Percentiles rank a stretch among this genome's conserved stretches.
Conservation (phyloP, 2,329 filamentous ascomycete species). For the Malbranchea cinnamomea region DNA sequence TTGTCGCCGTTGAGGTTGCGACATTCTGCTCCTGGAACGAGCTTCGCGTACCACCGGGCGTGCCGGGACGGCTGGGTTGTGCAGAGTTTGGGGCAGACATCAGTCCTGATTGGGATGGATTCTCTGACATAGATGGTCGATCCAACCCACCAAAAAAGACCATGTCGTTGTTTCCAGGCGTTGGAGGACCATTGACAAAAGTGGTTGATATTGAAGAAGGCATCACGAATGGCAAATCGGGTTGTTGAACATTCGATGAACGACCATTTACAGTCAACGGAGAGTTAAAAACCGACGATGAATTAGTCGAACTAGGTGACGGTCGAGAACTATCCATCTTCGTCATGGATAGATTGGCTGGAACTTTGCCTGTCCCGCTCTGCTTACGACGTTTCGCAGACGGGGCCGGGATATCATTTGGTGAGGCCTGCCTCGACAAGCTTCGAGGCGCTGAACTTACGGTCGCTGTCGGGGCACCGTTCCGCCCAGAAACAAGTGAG, state of each 20-base stretch:
- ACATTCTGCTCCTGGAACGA: slow-evolving; percentile 25
- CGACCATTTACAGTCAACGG: slow-evolving; percentile 25
- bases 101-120: slow-evolving; percentile 46
- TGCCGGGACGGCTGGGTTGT: slow-evolving; percentile 64
- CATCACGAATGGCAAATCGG: slow-evolving; percentile 34
- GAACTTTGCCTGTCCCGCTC: slow-evolving; percentile 53
- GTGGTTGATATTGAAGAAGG: slow-evolving; percentile 27
- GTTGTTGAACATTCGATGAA: too few species aligned
- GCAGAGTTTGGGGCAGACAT: slow-evolving; percentile 59
- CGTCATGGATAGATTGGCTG: slow-evolving; percentile 67
- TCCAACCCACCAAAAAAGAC: slow-evolving; percentile 42
- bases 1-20: slow-evolving; percentile 24
- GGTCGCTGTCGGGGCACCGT: slow-evolving; percentile 26
- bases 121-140: slow-evolving; percentile 51
- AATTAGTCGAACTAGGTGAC: slow-evolving; percentile 24
- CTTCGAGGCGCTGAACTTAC: slow-evolving; percentile 42
- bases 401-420: slow-evolving; percentile 48
- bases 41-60: slow-evolving; percentile 36
- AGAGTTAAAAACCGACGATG: too few species aligned
- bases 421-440: slow-evolving; percentile 60
- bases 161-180: slow-evolving; percentile 50
- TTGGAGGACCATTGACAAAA: slow-evolving; percentile 48
- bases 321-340: slow-evolving; percentile 43
- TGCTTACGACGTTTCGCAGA: slow-evolving; percentile 70
- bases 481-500: slow-evolving; percentile 24